phyloP scores from a whole-genome alignment of 2,329 filamentous ascomycete species.

The Colletotrichum neosansevieriae region DNA sequence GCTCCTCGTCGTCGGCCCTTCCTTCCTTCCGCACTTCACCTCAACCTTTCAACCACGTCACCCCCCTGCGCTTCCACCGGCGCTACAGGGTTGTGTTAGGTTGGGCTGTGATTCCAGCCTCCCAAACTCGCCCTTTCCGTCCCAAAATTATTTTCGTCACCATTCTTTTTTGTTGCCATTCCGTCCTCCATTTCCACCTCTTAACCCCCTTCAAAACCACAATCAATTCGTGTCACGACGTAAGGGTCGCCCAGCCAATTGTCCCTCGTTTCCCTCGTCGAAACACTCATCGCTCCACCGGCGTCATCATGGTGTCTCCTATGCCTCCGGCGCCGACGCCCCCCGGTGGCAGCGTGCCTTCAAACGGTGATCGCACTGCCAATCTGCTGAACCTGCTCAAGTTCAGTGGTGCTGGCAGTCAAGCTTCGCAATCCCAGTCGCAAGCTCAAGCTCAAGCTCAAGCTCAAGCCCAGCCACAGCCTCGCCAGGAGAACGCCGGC shows the following conservation, averaged over 20 bases:
- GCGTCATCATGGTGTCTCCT: slow-evolving; percentile 48
- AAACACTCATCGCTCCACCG: slow-evolving; percentile 22
- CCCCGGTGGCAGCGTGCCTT: slow-evolving; percentile 52
- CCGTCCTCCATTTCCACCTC: slow-evolving; percentile 3
- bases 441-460: slow-evolving; percentile 3
- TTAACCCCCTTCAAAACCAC: slow-evolving; percentile 5
- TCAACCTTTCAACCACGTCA: slow-evolving; percentile 35
- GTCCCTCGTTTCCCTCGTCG: slow-evolving; percentile 36
- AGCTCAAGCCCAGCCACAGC: slow-evolving; percentile 9
- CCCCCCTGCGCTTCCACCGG: slow-evolving; percentile 22
- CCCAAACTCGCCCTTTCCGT: slow-evolving; percentile 36
- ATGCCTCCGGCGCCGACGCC: slow-evolving; percentile 66
- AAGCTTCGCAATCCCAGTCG: slow-evolving; percentile 33
- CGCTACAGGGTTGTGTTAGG: slow-evolving; percentile 37
- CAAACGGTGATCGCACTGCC: slow-evolving; percentile 61
- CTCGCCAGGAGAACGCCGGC: slow-evolving; percentile 28
- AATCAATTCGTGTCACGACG: slow-evolving; percentile 30
- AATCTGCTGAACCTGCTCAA: slow-evolving; percentile 72
- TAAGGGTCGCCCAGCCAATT: slow-evolving; percentile 37
- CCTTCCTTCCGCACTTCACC: not conserved
- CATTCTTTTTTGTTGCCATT: slow-evolving; percentile 10
- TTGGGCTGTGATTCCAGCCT: slow-evolving; percentile 40
- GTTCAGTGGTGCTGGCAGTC: slow-evolving; percentile 60
- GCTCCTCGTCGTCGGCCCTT: not conserved
- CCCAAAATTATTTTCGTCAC: slow-evolving; percentile 38